These are phyloP conservation scores for Chrysosporium queenslandicum DNA, from an alignment of 2,329 filamentous ascomycete species.

Conservation along the genomic window DNA sequence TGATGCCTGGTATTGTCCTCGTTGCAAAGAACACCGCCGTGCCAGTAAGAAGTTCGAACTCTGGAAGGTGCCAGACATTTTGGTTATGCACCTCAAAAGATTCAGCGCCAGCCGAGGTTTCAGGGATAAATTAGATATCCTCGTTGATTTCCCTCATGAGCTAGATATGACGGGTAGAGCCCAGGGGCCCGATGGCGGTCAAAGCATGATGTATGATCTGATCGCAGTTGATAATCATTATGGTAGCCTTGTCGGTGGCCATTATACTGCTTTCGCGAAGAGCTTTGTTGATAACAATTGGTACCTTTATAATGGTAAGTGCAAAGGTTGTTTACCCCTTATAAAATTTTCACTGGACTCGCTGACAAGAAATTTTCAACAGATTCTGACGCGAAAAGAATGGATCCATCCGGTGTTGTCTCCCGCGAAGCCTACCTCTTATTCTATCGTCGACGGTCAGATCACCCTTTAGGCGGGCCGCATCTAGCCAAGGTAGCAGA, in stretches of 20 bases:
- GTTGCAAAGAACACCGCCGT: constrained; percentile 85
- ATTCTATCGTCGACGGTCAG: constrained; percentile 84
- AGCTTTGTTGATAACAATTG: constrained; percentile 83
- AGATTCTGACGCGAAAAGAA: constrained; percentile 65
- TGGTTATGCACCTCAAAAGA: constrained; percentile 89
- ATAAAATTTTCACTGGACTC: not conserved
- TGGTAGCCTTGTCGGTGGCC: constrained; percentile 83
- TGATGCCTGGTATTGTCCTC: constrained; percentile 94
- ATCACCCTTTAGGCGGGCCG: constrained; percentile 65
- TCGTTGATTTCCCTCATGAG: constrained; percentile 83
- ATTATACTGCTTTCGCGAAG: constrained; percentile 90
- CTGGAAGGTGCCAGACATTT: constrained; percentile 91
- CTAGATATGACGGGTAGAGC: constrained; percentile 74
- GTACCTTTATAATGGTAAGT: constrained; percentile 93
- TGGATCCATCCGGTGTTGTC: constrained; percentile 54
- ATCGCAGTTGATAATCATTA: constrained; percentile 96
- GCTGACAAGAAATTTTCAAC: too few species aligned
- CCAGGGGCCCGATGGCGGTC: constrained; percentile 67
- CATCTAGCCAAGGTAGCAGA: constrained; percentile 62
- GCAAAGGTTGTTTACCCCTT: not conserved
- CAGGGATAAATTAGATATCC: constrained; percentile 80
- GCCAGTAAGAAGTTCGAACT: constrained; percentile 95
- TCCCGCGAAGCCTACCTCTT: constrained; percentile 77
- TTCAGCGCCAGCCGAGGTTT: constrained; percentile 78
- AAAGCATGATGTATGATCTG: constrained; percentile 78